Conservation (phyloP, 495 filamentous ascomycete genomes). For the Daldinia bambusicola region DNA sequence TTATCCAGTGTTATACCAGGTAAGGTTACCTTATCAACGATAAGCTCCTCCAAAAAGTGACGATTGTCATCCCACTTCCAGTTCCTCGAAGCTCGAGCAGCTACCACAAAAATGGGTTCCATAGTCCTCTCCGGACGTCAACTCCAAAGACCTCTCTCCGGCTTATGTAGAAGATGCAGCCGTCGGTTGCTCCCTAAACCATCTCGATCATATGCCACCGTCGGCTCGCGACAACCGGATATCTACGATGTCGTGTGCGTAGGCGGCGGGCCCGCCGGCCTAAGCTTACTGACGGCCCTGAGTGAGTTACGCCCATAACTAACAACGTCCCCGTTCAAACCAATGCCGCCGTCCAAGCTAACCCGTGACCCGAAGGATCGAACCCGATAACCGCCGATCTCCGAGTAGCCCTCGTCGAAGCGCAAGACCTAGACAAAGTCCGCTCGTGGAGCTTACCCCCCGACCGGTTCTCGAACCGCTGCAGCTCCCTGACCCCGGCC, state of each 20-base stretch:
- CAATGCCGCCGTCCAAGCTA: conserved; percentile 31
- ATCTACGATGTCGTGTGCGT: conserved; percentile 96
- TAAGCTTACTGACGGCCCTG: conserved; percentile 87
- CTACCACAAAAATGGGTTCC: conserved; percentile 34
- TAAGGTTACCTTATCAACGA: neutral
- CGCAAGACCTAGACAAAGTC: conserved; percentile 77
- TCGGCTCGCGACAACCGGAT: conserved; percentile 54
- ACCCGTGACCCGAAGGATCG: conserved; percentile 56
- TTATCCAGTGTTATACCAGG: neutral
- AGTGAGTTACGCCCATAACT: conserved; percentile 63
- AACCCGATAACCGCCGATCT: conserved; percentile 79
- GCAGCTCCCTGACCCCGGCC: conserved; percentile 90
- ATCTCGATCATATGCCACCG: conserved; percentile 52
- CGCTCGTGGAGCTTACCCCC: conserved; percentile 71
- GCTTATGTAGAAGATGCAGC: conserved; percentile 59
- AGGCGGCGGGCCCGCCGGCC: conserved; percentile 93
- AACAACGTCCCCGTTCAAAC: neutral
- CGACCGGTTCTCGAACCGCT: conserved; percentile 86
- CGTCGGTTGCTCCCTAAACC: conserved; percentile 48
- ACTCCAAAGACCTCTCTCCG: conserved; percentile 26
- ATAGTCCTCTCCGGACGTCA: conserved; percentile 34
- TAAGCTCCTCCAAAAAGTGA: conserved; percentile 24
- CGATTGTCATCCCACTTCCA: conserved; percentile 19
- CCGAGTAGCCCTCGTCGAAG: conserved; percentile 88
- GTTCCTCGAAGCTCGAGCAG: neutral